Conservation (phyloP, 208 protist genomes). For the Sergeia podlipaevii region DNA sequence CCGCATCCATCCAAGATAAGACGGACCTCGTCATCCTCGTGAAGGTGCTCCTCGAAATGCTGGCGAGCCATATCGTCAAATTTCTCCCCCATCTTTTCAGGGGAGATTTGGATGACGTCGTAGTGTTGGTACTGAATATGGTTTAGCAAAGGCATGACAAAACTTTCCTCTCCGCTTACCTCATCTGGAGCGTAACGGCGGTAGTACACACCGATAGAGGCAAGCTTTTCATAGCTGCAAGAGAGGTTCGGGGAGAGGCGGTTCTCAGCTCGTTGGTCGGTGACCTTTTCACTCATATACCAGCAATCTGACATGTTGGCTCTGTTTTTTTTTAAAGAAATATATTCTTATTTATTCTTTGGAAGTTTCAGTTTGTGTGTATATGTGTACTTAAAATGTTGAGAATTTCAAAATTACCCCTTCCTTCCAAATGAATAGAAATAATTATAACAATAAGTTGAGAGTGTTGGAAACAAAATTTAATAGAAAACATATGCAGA, state of each 20-base stretch:
- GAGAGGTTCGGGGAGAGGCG: slow-evolving; percentile 33
- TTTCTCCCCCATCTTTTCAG: slow-evolving; percentile 22
- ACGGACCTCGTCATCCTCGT: slow-evolving; percentile 90
- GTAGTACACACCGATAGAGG: slow-evolving; percentile 32
- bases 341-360: too few relatives aligned
- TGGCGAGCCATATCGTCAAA: slow-evolving; percentile 40
- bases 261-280: slow-evolving; percentile 47
- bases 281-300: slow-evolving; percentile 42
- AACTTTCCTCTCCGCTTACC: slow-evolving; percentile 22
- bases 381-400: too few relatives aligned
- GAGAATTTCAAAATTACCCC: too few relatives aligned
- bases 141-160: slow-evolving; percentile 29
- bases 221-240: slow-evolving; percentile 36
- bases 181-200: slow-evolving; percentile 22
- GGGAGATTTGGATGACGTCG: slow-evolving; percentile 44
- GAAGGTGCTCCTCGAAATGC: slow-evolving; percentile 81
- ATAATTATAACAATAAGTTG: too few relatives aligned
- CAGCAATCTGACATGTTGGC: slow-evolving; percentile 49
- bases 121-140: slow-evolving; percentile 40
- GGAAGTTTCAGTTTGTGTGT: too few relatives aligned
- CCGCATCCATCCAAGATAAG: slow-evolving; percentile 61
- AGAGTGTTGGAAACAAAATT: too few relatives aligned
- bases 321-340: too few relatives aligned
- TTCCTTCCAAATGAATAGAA: too few relatives aligned
- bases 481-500: too few relatives aligned